Conservation (phyloP, 2,329 filamentous ascomycete genomes). For the Colletotrichum costaricense region DNA sequence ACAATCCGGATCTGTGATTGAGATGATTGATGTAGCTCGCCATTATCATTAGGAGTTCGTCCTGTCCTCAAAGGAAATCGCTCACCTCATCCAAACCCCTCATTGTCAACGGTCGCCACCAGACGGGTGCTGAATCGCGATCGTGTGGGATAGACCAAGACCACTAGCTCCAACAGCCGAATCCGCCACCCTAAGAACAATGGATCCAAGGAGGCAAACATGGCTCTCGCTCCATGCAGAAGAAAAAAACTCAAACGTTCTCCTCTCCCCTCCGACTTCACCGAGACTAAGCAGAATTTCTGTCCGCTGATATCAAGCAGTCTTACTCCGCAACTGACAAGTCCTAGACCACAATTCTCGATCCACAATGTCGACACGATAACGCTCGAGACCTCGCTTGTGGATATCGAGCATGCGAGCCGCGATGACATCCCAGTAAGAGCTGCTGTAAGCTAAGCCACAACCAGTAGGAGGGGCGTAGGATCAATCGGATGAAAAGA, state of each 20-base stretch:
- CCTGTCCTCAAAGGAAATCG: not conserved
- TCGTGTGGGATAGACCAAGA: not conserved
- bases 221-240: not conserved
- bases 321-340: not conserved
- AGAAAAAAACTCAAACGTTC: not conserved
- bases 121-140: not conserved
- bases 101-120: not conserved
- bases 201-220: not conserved
- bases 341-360: not conserved
- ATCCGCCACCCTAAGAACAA: not conserved
- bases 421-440: slow-evolving; percentile 1
- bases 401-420: slow-evolving; percentile 1
- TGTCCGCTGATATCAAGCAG: not conserved
- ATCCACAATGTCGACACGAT: slow-evolving; percentile 18
- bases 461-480: slow-evolving; percentile 12
- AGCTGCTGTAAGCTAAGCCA: not conserved
- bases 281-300: not conserved
- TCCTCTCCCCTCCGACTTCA: not conserved
- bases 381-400: not conserved
- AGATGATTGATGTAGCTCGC: not conserved
- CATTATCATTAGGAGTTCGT: not conserved
- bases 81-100: not conserved
- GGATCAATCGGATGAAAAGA: not conserved
- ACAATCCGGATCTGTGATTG: not conserved
- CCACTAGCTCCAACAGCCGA: not conserved